Evolutionary conservation across 176 grass and related monocot species (phyloP), one percentile per base, ranked within the genome.

Genomic region (Dactylis glomerata): DNA sequence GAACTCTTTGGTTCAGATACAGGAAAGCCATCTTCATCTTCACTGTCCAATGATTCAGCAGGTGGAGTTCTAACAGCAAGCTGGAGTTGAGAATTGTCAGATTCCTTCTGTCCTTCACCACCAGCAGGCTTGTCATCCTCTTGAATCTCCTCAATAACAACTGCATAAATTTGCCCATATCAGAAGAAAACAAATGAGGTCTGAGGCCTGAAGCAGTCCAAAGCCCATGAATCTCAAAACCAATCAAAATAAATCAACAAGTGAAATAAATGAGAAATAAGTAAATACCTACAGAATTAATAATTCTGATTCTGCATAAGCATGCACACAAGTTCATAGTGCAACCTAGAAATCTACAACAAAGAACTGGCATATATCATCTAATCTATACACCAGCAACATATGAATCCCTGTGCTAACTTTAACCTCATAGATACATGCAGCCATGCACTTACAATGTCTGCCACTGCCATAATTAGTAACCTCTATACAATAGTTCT

Each of bases 21-120:
- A 76, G 96, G 96, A 79, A 99, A 99, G 13, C 96, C 96, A 84
- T 99, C 91, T 82, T 99, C 96, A 72, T 99, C 96, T 87, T 99
- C 96, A 72, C 93, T 99, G 80, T 94, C 91, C 56, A 87, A 11
- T 5, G 68, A 67, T 78, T 77, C 87, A 85, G 81, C 36, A 56
- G 69, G 20, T 82, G 70, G 34, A 75, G 70, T 45, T 33, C 87
- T 85, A 26, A 88, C 88, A 87, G 73, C 84, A 70, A 87, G 91
- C 84, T 92, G 88, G 56, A 20, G 77, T 63, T 85, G 26, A 76
- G 87, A 87, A 28, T 69, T 64, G 33, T 92, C 88, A 80, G 72
- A 86, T 78, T 79, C 91, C 82, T 93, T 85, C 85, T 88, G 76
- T 24, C 7, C 67, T 59, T 64, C 67, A 77, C 55, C 88, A 27